Evolutionary conservation across 257 asterid genomes (phyloP).

Genomic region (Solanum tarijense): DNA sequence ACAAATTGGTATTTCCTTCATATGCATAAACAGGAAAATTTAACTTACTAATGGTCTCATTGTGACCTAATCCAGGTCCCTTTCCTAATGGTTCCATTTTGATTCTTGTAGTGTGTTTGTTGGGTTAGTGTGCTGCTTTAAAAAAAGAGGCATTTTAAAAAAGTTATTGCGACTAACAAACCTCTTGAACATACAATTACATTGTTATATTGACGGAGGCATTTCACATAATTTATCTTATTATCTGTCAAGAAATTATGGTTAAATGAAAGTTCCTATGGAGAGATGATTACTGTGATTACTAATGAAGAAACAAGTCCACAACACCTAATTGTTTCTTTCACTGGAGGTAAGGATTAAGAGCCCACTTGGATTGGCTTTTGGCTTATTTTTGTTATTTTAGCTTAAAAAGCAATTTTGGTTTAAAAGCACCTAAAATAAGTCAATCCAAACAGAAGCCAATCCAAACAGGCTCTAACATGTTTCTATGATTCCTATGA

Average conservation of each 20-base stretch:
- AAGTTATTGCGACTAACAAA: not conserved
- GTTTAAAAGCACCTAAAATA: not conserved
- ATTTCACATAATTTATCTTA: not conserved
- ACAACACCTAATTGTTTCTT: not conserved
- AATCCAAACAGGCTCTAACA: not conserved
- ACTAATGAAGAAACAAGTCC: not conserved
- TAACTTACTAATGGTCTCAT: not conserved
- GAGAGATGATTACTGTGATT: not conserved
- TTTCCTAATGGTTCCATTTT: not conserved
- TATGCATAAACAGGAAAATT: not conserved
- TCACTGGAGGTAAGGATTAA: not conserved
- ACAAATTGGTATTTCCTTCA: not conserved
- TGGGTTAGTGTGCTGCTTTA: not conserved
- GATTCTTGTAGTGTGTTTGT: not conserved
- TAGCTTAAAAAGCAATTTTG: not conserved
- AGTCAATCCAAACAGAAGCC: not conserved
- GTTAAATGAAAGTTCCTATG: not conserved
- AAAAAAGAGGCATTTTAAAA: not conserved
- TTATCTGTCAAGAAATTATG: not conserved
- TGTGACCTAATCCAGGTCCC: not conserved
- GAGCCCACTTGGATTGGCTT: not conserved
- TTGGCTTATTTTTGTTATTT: no score
- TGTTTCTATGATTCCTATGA: not conserved
- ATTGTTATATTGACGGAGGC: not conserved
- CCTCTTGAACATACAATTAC: not conserved